These are phyloP conservation scores for Voacanga thouarsii DNA, from an alignment of 257 asterid genomes.

Conservation along the genomic window DNA sequence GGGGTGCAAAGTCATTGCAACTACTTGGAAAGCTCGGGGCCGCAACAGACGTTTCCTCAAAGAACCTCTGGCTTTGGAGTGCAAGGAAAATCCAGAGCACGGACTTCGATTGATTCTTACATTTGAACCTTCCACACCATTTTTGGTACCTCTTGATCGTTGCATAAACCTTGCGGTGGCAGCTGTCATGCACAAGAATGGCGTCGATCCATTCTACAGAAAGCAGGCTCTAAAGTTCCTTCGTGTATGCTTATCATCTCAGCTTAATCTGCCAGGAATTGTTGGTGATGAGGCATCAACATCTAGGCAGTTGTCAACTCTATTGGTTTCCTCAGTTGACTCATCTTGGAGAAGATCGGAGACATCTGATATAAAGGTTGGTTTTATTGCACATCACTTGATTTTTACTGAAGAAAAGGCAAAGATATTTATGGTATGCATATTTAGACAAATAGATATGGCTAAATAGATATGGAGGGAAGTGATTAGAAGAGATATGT, in stretches of 20 bases:
- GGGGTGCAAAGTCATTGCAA: slow-evolving; percentile 94
- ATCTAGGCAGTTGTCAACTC: slow-evolving; percentile 60
- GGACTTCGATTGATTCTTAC: slow-evolving; percentile 95
- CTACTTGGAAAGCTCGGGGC: slow-evolving; percentile 99
- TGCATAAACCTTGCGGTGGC: slow-evolving; percentile 96
- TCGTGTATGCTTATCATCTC: slow-evolving; percentile 93
- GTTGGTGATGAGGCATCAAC: slow-evolving; percentile 71
- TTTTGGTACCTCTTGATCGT: slow-evolving; percentile 96
- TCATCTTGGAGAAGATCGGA: slow-evolving; percentile 87
- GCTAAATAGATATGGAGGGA: no score
- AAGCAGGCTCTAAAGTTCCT: slow-evolving; percentile 92
- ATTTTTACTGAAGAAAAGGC: not conserved
- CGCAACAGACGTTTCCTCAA: slow-evolving; percentile 97
- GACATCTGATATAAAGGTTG: slow-evolving; percentile 84
- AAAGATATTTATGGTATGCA: not conserved
- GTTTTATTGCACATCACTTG: slow-evolving; percentile 5
- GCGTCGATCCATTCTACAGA: slow-evolving; percentile 74
- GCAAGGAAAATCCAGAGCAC: slow-evolving; percentile 99
- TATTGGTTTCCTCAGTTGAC: slow-evolving; percentile 79
- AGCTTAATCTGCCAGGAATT: slow-evolving; percentile 92
- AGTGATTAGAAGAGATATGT: no score
- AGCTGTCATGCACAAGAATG: slow-evolving; percentile 83
- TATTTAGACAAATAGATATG: not conserved
- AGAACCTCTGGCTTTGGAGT: slow-evolving; percentile 96
- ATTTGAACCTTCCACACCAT: slow-evolving; percentile 96